Percentiles rank a stretch among this genome's conserved stretches.
Evolutionary conservation across 1,284 basidiomycete species (phyloP).

Genomic region (Apiotrichum porosum): DNA sequence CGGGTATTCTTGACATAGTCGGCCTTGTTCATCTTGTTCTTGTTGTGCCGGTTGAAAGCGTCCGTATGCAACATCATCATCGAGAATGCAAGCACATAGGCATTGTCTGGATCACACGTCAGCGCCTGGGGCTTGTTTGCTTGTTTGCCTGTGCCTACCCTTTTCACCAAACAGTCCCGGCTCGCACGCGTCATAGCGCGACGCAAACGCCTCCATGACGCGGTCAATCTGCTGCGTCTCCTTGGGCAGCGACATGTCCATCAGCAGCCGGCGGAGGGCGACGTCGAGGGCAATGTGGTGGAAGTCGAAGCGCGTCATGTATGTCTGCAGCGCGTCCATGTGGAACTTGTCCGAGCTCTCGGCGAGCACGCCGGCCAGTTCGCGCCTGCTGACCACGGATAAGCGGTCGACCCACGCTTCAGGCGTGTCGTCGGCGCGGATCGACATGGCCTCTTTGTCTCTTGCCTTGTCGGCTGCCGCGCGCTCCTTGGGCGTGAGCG

Average conservation of each 20-base stretch:
- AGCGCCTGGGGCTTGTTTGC: slow-evolving; percentile 92
- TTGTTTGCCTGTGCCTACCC: slow-evolving; percentile 54
- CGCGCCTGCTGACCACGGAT: slow-evolving; percentile 62
- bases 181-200: slow-evolving; percentile 79
- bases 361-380: slow-evolving; percentile 71
- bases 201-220: slow-evolving; percentile 91
- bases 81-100: slow-evolving; percentile 95
- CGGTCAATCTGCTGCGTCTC: slow-evolving; percentile 99
- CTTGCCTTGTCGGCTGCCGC: slow-evolving; percentile 3
- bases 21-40: slow-evolving; percentile 91
- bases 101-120: slow-evolving; percentile 77
- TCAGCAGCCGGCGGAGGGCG: slow-evolving; percentile 81
- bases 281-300: slow-evolving; percentile 76
- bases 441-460: slow-evolving; percentile 4
- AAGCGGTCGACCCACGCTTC: slow-evolving; percentile 65
- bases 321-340: slow-evolving; percentile 62
- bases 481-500: neutral
- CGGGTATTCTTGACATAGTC: slow-evolving; percentile 89
- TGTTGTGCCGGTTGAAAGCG: slow-evolving; percentile 95
- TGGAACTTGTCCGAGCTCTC: slow-evolving; percentile 74
- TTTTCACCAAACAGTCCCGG: slow-evolving; percentile 70
- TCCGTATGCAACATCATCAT: slow-evolving; percentile 99
- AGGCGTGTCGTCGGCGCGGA: slow-evolving; percentile 58
- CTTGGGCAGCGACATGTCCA: slow-evolving; percentile 83
- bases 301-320: slow-evolving; percentile 78